These are phyloP conservation scores for Camelina laxa DNA, from an alignment of 345 rosid species.

Conservation along the genomic window DNA sequence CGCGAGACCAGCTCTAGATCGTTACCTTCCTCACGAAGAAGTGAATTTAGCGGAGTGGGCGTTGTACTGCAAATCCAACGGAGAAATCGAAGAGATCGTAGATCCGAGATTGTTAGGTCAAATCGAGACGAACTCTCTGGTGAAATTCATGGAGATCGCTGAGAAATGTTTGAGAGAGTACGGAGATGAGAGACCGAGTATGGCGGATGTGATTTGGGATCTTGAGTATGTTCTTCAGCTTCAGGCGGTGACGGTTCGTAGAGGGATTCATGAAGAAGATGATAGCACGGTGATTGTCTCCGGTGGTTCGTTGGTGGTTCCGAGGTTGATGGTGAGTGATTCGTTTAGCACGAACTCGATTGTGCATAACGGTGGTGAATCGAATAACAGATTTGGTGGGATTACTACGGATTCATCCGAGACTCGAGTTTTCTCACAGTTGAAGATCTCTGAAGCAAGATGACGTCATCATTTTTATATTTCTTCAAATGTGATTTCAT, in stretches of 20 bases:
- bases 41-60: conserved; percentile 41
- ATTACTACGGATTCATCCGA: conserved; percentile 2
- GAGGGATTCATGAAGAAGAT: conserved; percentile 43
- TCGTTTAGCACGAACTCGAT: not conserved
- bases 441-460: conserved; percentile 8
- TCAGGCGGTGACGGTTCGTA: conserved; percentile 26
- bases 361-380: not conserved
- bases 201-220: conserved; percentile 65
- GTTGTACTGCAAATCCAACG: conserved; percentile 26
- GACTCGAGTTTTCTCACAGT: not conserved
- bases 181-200: conserved; percentile 55
- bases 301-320: conserved; percentile 21
- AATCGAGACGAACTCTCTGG: conserved; percentile 23
- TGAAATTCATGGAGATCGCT: conserved; percentile 54
- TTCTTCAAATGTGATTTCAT: not conserved
- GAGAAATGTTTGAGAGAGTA: conserved; percentile 68
- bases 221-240: conserved; percentile 36
- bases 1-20: conserved; percentile 41
- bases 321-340: conserved; percentile 17
- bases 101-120: conserved; percentile 36
- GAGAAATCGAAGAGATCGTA: conserved; percentile 21
- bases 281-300: conserved; percentile 31
- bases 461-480: not conserved
- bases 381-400: not conserved
- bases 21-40: not conserved